A percentile compares a stretch with the other conserved stretches of the same genome.
Evolutionary conservation across 495 filamentous ascomycete genomes (phyloP).

Genomic region (Tuber brumale): DNA sequence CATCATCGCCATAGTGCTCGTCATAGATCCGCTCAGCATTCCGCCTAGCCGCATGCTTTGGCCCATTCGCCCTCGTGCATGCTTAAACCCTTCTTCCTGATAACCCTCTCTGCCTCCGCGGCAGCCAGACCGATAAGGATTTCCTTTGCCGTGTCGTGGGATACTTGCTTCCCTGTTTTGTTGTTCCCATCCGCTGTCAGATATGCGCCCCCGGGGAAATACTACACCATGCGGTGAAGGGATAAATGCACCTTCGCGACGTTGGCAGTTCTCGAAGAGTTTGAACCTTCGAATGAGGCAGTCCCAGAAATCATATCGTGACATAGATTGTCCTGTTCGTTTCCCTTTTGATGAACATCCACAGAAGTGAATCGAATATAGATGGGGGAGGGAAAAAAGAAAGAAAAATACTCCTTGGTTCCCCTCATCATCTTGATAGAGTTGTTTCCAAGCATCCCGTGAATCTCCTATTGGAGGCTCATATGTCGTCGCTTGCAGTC

Average conservation of each 20-base stretch:
- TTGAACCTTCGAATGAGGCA: slow-evolving; percentile 74
- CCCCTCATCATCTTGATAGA: not conserved
- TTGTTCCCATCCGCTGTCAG: slow-evolving; percentile 46
- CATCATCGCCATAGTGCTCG: slow-evolving; percentile 50
- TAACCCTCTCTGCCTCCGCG: slow-evolving; percentile 69
- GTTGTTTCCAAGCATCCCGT: not conserved
- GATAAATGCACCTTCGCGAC: slow-evolving; percentile 54
- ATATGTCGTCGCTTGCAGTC: not conserved
- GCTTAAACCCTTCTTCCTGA: slow-evolving; percentile 72
- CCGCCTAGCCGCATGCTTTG: slow-evolving; percentile 60
- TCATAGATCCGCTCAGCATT: slow-evolving; percentile 60
- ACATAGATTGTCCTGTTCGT: slow-evolving; percentile 48
- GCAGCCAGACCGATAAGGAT: slow-evolving; percentile 62
- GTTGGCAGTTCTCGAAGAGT: slow-evolving; percentile 69
- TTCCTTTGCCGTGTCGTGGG: slow-evolving; percentile 73
- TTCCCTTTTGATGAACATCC: not conserved
- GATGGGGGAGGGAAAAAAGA: not conserved
- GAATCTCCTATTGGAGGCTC: not conserved
- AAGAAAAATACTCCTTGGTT: not conserved
- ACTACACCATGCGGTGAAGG: not conserved
- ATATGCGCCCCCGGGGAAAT: not conserved
- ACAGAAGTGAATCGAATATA: not conserved
- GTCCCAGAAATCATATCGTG: slow-evolving; percentile 71
- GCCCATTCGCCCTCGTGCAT: slow-evolving; percentile 60
- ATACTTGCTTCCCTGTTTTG: slow-evolving; percentile 49